Evolutionary conservation across 2,329 filamentous ascomycete species (phyloP), one percentile per base, ranked within the genome.

Genomic region (Hypomyces perniciosus): DNA sequence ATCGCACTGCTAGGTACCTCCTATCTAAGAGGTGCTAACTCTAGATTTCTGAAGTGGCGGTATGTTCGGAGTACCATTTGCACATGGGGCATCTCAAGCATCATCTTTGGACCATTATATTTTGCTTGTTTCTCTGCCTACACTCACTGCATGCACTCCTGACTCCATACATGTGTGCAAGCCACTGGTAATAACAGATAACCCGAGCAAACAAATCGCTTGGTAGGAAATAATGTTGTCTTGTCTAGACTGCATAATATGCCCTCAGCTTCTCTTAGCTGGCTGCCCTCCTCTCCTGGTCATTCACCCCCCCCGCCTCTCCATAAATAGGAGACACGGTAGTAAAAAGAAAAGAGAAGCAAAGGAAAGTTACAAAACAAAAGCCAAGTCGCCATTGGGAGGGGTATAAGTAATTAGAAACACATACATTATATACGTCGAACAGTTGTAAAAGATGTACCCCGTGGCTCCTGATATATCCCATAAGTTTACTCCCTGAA

Each of bases 391-490:
- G 37, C 50, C 46, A 20, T 37, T 38, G 33, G 27, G 50, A 38
- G 44, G 20, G 20, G 20, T 20, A 20, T 44, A 51, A 50, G 45
- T 31, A 13, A 45, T 49, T 44, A 45, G 46, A 52, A 46, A 50
- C 34, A 49, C 50, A 52, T 49, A 52, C 50, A 52, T 31, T 51
- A 51, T 27, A 29, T 43, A 42, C 43, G 38, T 44, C 50, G 42
- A 49, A 28, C 45, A 35, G 40, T 48, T 48, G 49, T 37, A 48
- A 43, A 41, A 51, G 34, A 46, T 45, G 40, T 51, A 48, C 49
- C 44, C 44, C 38, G 49, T 39, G 30, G 46, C 49, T 51, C 44
- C 49, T 42, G 42, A 44, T 51, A 48, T 48, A 38, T 48, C 6
- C 40, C 9, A 39, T 13, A 43, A 44, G 50, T 48, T 33, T 35